A percentile compares a stretch with the other conserved stretches of the same genome.
Conservation (phyloP, 441 rosid genomes). For the Erodium trifolium region DNA sequence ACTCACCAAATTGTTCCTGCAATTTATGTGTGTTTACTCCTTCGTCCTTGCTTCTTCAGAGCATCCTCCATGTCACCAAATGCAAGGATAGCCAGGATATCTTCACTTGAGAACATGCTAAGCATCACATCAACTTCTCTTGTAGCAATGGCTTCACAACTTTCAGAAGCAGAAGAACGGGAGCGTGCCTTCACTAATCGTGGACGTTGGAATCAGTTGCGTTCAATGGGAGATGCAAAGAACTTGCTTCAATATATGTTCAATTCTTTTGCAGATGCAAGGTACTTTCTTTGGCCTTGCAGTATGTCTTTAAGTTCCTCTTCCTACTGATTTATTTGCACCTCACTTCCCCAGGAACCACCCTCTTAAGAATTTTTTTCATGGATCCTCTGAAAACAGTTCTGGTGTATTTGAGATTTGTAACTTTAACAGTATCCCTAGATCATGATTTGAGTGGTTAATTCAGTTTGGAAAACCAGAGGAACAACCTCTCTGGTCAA, state of each 20-base stretch:
- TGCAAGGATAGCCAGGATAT: conserved; percentile 79
- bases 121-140: conserved; percentile 86
- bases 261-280: conserved; percentile 75
- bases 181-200: conserved; percentile 79
- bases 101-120: conserved; percentile 88
- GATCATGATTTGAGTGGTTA: no score
- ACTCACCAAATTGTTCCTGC: neutral
- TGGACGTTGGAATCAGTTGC: conserved; percentile 97
- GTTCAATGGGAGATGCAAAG: conserved; percentile 98
- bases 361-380: neutral
- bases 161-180: conserved; percentile 95
- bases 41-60: conserved; percentile 32
- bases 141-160: conserved; percentile 98
- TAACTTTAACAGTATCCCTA: no score
- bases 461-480: no score
- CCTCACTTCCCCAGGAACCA: no score
- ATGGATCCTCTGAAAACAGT: no score
- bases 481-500: no score
- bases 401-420: no score
- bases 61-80: conserved; percentile 89
- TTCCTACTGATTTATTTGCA: no score
- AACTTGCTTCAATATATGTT: conserved; percentile 91
- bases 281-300: conserved; percentile 36
- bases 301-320: neutral
- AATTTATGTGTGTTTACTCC: neutral